A percentile compares a stretch with the other conserved stretches of the same genome.
phyloP scores from a whole-genome alignment of 768 basidiomycete species.

The Amanita subjunquillea region DNA sequence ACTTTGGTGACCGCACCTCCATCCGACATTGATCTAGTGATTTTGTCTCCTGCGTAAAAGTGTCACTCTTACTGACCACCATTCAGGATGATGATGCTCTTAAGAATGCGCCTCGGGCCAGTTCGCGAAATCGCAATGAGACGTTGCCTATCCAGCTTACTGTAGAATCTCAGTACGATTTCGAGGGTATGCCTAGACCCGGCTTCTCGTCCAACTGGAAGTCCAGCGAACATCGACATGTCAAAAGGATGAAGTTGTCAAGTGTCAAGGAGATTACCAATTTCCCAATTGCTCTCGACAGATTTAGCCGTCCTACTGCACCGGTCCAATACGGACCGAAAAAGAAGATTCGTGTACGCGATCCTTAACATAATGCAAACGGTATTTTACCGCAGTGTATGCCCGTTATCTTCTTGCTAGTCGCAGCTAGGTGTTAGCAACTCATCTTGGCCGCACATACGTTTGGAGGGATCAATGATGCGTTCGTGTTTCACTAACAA shows the following conservation, averaged over 20 bases:
- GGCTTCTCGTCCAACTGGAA: conserved; percentile 22
- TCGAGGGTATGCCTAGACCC: conserved; percentile 29
- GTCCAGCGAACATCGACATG: conserved; percentile 1
- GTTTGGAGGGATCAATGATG: too few relatives aligned
- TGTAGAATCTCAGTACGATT: conserved; percentile 17
- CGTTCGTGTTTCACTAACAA: too few relatives aligned
- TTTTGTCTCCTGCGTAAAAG: background rate
- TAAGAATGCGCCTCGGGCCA: background rate
- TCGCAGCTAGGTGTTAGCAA: background rate
- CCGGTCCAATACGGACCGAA: conserved; percentile 30
- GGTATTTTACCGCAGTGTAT: background rate
- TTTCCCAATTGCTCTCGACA: conserved; percentile 28
- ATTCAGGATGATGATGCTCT: background rate
- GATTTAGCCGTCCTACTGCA: conserved; percentile 22
- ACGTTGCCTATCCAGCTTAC: conserved; percentile 1
- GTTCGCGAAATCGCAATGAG: conserved; percentile 3
- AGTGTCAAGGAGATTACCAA: conserved; percentile 7
- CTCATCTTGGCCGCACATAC: background rate
- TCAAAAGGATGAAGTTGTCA: conserved; percentile 14
- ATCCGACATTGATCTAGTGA: background rate
- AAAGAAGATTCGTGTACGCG: conserved; percentile 13
- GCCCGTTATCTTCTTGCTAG: background rate
- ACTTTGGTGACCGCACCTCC: background rate
- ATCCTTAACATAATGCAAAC: background rate
- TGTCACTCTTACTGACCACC: background rate